Conservation (phyloP, 257 asterid species). For the Solanum medicagineum region DNA sequence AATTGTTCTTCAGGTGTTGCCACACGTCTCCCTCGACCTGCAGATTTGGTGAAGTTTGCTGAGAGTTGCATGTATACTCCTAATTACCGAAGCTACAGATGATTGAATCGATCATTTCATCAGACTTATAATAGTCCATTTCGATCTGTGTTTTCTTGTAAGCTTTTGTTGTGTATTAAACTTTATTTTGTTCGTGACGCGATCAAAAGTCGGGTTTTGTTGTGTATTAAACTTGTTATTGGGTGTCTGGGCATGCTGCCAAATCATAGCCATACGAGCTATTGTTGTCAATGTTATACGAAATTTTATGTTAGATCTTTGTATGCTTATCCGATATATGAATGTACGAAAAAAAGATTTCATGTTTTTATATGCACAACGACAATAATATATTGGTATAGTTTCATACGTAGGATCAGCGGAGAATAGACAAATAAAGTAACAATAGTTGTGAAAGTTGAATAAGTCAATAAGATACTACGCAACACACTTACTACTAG, state of each 20-base stretch:
- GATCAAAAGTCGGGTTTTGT: background rate
- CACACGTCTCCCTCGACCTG: slow-evolving; percentile 83
- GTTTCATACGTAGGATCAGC: background rate
- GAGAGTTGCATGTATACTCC: slow-evolving; percentile 99
- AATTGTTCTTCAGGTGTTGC: slow-evolving; percentile 50
- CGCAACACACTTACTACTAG: background rate
- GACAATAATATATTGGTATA: background rate
- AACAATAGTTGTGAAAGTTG: background rate
- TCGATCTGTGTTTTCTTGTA: background rate
- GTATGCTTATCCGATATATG: background rate
- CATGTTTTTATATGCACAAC: too few species aligned
- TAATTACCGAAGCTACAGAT: slow-evolving; percentile 70
- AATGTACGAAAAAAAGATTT: background rate
- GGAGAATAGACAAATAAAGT: too few species aligned
- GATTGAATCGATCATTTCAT: slow-evolving; percentile 1
- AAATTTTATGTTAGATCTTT: background rate
- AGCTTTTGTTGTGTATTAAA: background rate
- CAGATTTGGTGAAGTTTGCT: slow-evolving; percentile 71
- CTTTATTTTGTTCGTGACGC: background rate
- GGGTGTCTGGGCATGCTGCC: background rate
- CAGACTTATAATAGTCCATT: background rate
- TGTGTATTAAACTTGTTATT: background rate
- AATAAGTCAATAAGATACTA: too few species aligned
- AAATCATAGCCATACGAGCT: background rate
- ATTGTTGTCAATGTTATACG: background rate